Evolutionary conservation across 495 filamentous ascomycete genomes (phyloP), one percentile per base, ranked within the genome.

Genomic region (Penicillium goetzii): DNA sequence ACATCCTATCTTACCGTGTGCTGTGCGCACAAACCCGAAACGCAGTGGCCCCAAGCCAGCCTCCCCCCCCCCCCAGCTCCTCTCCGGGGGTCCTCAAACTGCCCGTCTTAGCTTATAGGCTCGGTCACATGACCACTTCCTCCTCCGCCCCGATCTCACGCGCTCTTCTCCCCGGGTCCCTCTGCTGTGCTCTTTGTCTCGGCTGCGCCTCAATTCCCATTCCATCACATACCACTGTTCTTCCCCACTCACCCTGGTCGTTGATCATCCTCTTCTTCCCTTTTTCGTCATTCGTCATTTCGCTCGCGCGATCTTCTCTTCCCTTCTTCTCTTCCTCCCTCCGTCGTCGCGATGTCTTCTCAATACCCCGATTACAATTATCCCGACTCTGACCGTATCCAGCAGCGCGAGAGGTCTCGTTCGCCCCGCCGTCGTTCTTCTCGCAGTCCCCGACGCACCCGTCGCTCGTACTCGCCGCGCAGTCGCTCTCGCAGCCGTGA

Each of bases 401-500:
- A 53, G 60, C 85, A 97, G 92, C 93, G 94, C 78, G 93, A 97
- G 86, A 90, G 95, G 79, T 95, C 92, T 79, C 91, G 93, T 77
- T 95, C 92, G 65, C 92, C 92, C 69, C 88, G 93, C 77, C 90
- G 93, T 80, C 92, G 92, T 72, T 89, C 70, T 66, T 72, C 88
- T 74, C 90, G 93, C 72, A 89, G 87, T 72, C 88, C 87, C 65
- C 86, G 88, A 74, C 87, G 87, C 63, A 81, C 77, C 72, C 91
- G 91, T 76, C 89, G 93, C 69, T 97, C 93, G 49, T 97, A 96
- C 78, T 95, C 92, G 43, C 92, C 93, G 61, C 92, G 92, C 74
- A 94, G 91, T 78, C 90, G 93, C 75, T 97, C 93, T 78, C 88
- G 91, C 76, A 95, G 91, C 80, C 92, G 90, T 75, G 89, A 94